phyloP scores from a whole-genome alignment of 75 land plant genomes.

The Pinus albicaulis region DNA sequence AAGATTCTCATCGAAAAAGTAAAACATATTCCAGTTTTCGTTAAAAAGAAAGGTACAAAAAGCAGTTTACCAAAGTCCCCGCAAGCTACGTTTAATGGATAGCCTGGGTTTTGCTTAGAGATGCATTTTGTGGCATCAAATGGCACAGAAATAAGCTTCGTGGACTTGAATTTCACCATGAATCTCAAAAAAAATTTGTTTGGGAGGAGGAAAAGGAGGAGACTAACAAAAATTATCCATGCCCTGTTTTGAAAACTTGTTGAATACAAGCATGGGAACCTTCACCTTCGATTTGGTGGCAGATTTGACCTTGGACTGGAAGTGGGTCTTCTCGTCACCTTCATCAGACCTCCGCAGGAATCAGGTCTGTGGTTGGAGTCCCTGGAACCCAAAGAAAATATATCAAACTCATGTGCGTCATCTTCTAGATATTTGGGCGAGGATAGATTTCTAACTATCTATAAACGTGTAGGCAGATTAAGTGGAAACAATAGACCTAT shows the following conservation, averaged over 20 bases:
- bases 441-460: constrained; percentile 50
- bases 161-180: neutral
- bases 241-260: constrained; percentile 6
- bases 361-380: neutral
- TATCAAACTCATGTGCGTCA: neutral
- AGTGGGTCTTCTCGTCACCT: neutral
- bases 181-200: no score
- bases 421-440: no score
- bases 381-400: neutral
- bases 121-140: neutral
- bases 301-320: neutral
- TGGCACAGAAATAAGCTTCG: neutral
- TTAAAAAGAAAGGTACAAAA: no score
- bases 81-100: neutral
- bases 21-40: no score
- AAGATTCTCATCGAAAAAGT: no score
- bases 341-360: neutral
- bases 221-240: neutral
- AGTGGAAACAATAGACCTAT: constrained; percentile 69
- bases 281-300: neutral
- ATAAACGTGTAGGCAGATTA: constrained; percentile 59
- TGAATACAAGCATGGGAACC: constrained; percentile 4
- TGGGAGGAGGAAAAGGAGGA: neutral
- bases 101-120: neutral
- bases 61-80: no score